phyloP scores from a whole-genome alignment of 345 rosid genomes.

The Populus tremula region DNA sequence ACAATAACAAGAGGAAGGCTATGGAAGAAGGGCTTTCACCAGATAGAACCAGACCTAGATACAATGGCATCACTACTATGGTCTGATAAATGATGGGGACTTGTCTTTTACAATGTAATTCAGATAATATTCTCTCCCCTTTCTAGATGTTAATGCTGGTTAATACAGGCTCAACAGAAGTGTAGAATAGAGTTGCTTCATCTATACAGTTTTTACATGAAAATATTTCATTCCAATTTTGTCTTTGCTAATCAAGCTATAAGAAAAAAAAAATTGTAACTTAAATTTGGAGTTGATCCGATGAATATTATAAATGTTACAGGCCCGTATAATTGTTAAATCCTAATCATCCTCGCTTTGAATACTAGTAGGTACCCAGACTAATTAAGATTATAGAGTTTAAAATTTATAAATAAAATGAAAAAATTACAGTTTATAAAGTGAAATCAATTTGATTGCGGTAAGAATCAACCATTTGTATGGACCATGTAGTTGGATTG shows the following conservation, averaged over 20 bases:
- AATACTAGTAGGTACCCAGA: too few relatives aligned
- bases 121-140: background rate
- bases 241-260: background rate
- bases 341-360: too few relatives aligned
- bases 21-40: slow-evolving; percentile 54
- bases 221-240: slow-evolving; percentile 15
- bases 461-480: background rate
- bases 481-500: background rate
- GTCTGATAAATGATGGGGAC: slow-evolving; percentile 21
- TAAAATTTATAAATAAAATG: too few relatives aligned
- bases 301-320: background rate
- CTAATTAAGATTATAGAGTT: background rate
- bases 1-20: slow-evolving; percentile 55
- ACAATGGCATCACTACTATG: slow-evolving; percentile 33
- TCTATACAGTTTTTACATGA: slow-evolving; percentile 15
- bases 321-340: background rate
- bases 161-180: slow-evolving; percentile 15
- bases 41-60: slow-evolving; percentile 51
- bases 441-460: background rate
- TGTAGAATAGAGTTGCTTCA: slow-evolving; percentile 26
- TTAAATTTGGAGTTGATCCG: background rate
- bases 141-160: background rate
- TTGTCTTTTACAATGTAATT: slow-evolving; percentile 7
- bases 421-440: background rate
- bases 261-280: background rate